These are phyloP conservation scores for Ulvella scutata DNA, from an alignment of 139 green algal species.

Conservation along the genomic window DNA sequence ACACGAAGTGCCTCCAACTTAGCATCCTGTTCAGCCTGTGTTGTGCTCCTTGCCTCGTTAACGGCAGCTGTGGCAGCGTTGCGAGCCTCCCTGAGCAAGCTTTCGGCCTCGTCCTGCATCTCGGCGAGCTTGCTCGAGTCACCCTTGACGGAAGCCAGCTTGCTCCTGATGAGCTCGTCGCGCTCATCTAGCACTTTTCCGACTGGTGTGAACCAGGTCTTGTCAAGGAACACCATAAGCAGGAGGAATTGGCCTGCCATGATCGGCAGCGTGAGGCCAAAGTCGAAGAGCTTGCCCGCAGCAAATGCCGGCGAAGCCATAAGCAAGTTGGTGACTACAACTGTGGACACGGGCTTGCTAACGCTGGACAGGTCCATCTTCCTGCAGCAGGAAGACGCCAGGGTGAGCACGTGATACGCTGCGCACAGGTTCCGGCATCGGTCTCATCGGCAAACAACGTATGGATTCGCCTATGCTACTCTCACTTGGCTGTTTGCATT, in stretches of 20 bases:
- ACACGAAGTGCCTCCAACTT: not conserved
- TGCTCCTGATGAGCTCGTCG: conserved; percentile 50
- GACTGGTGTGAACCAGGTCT: conserved; percentile 79
- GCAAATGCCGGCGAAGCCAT: conserved; percentile 50
- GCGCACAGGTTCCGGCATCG: no score
- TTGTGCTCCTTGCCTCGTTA: conserved; percentile 33
- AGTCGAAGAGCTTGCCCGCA: conserved; percentile 50
- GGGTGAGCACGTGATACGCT: conserved; percentile 1
- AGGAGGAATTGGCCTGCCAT: conserved; percentile 73
- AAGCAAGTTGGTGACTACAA: conserved; percentile 42
- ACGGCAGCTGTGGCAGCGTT: conserved; percentile 26
- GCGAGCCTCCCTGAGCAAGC: conserved; percentile 33
- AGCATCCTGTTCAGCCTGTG: conserved; percentile 37
- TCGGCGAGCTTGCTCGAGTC: conserved; percentile 22
- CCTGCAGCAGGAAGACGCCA: not conserved
- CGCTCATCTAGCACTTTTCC: conserved; percentile 75
- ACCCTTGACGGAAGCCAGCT: conserved; percentile 63
- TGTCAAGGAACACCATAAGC: conserved; percentile 87
- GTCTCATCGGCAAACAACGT: no score
- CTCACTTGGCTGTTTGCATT: no score
- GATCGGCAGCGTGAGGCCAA: conserved; percentile 58
- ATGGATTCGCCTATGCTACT: no score
- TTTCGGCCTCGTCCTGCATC: conserved; percentile 37
- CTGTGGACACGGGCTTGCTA: conserved; percentile 31
- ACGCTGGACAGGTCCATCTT: conserved; percentile 20